Conservation (phyloP, 1,284 basidiomycete genomes). For the Filobasidium uniguttulatum region DNA sequence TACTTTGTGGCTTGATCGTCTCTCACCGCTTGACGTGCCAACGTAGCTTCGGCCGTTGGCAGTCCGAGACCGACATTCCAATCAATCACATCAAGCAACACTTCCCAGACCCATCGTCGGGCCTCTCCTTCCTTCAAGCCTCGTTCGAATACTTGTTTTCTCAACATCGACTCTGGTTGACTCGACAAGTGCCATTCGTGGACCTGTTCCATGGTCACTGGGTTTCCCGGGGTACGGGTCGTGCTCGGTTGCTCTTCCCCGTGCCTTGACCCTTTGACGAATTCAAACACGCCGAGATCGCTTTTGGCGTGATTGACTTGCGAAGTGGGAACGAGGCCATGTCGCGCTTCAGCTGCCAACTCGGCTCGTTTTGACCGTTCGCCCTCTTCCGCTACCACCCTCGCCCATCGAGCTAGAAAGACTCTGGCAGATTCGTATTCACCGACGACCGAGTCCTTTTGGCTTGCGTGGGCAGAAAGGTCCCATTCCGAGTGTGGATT, state of each 20-base stretch:
- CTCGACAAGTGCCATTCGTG: slow-evolving; percentile 27
- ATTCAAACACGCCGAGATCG: slow-evolving; percentile 73
- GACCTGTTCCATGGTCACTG: slow-evolving; percentile 30
- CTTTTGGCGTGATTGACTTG: slow-evolving; percentile 29
- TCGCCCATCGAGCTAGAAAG: slow-evolving; percentile 89
- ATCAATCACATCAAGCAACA: slow-evolving; percentile 65
- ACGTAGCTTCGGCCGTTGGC: slow-evolving; percentile 14
- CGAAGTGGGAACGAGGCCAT: slow-evolving; percentile 10
- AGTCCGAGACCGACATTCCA: slow-evolving; percentile 50
- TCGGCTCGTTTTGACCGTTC: slow-evolving; percentile 69
- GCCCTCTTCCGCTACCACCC: slow-evolving; percentile 83
- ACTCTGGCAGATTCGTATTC: slow-evolving; percentile 93
- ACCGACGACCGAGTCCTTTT: slow-evolving; percentile 32
- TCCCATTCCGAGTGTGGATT: slow-evolving; percentile 53
- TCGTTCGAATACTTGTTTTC: slow-evolving; percentile 31
- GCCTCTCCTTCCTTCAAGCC: slow-evolving; percentile 58
- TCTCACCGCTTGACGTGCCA: slow-evolving; percentile 44
- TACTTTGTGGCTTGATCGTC: slow-evolving; percentile 55
- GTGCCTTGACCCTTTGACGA: slow-evolving; percentile 41
- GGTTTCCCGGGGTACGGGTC: slow-evolving; percentile 32
- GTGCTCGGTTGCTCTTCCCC: slow-evolving; percentile 20
- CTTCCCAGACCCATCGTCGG: slow-evolving; percentile 66
- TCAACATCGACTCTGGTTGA: slow-evolving; percentile 28
- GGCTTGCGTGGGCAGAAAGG: slow-evolving; percentile 38
- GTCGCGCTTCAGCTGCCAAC: slow-evolving; percentile 32